These are phyloP conservation scores for Fusarium concolor DNA, from an alignment of 2,329 filamentous ascomycete genomes.

Conservation along the genomic window DNA sequence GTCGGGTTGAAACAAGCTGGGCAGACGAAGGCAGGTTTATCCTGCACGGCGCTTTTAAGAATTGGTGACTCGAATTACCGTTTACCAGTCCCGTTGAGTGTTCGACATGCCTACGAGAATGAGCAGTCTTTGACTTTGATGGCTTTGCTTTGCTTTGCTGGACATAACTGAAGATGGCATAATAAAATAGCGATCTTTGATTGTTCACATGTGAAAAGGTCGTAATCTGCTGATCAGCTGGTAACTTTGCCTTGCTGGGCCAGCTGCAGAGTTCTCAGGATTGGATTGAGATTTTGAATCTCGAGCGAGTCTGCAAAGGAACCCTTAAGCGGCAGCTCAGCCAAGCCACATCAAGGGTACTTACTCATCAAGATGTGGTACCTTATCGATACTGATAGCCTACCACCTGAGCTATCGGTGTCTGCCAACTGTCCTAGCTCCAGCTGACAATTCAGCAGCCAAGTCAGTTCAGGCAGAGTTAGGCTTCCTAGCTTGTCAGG, in stretches of 20 bases:
- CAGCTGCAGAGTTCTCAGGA: background rate
- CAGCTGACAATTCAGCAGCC: conserved; percentile 6
- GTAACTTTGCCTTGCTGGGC: background rate
- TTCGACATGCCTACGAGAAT: conserved; percentile 61
- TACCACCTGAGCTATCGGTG: background rate
- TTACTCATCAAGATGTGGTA: background rate
- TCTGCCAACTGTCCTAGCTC: conserved; percentile 7
- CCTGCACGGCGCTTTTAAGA: conserved; percentile 69
- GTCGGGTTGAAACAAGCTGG: conserved; percentile 68
- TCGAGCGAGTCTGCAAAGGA: background rate
- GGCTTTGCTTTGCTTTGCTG: background rate
- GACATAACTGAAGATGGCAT: background rate
- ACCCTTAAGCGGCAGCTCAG: conserved; percentile 5
- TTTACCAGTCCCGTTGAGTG: conserved; percentile 74
- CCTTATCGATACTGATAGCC: background rate
- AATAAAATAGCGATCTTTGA: background rate
- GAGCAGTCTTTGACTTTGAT: background rate
- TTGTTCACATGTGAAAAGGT: conserved; percentile 13
- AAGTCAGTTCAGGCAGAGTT: background rate
- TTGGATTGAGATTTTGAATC: no score
- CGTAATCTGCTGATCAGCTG: background rate
- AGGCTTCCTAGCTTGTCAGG: background rate
- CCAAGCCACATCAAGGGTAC: conserved; percentile 5
- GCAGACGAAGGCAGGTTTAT: conserved; percentile 61
- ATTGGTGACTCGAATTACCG: conserved; percentile 68